A percentile compares a stretch with the other conserved stretches of the same genome.
Evolutionary conservation across 1,284 basidiomycete species (phyloP).

Genomic region (Pyrrhoderma noxium): DNA sequence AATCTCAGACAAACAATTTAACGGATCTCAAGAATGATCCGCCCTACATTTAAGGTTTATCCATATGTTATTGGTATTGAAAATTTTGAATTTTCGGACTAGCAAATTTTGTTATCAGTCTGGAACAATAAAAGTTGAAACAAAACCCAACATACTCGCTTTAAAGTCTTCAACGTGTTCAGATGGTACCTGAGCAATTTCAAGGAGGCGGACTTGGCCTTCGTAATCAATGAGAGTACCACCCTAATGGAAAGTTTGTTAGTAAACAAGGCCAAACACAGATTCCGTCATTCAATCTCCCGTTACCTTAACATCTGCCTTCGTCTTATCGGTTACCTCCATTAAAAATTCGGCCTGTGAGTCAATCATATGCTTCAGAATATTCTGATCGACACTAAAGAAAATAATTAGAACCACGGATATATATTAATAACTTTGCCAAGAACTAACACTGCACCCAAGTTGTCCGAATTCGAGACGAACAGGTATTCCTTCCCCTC

Average conservation of each 20-base stretch:
- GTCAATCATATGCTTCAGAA: conserved; percentile 88
- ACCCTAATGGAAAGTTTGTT: conserved; percentile 43
- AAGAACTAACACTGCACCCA: conserved; percentile 88
- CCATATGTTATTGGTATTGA: conserved; percentile 99
- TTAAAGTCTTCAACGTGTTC: conserved; percentile 99
- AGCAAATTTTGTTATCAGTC: conserved; percentile 23
- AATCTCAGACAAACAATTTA: neutral
- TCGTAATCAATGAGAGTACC: conserved; percentile 98
- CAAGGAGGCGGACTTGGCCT: conserved; percentile 88
- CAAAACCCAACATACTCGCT: conserved; percentile 41
- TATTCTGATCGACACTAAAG: conserved; percentile 69
- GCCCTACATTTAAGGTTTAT: conserved; percentile 74
- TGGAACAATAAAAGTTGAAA: neutral
- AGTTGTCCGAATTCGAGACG: conserved; percentile 98
- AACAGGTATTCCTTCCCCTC: conserved; percentile 99
- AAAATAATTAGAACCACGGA: conserved; percentile 26
- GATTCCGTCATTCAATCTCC: no score
- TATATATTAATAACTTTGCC: neutral
- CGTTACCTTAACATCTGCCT: conserved; percentile 92
- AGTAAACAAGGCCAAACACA: conserved; percentile 1
- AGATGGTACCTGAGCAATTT: conserved; percentile 97
- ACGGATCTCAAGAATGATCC: neutral
- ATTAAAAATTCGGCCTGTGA: conserved; percentile 87
- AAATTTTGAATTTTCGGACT: conserved; percentile 90
- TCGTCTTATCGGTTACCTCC: conserved; percentile 99